These are phyloP conservation scores for Ophiostoma triangulosporum DNA, from an alignment of 2,329 filamentous ascomycete genomes.

Conservation along the genomic window DNA sequence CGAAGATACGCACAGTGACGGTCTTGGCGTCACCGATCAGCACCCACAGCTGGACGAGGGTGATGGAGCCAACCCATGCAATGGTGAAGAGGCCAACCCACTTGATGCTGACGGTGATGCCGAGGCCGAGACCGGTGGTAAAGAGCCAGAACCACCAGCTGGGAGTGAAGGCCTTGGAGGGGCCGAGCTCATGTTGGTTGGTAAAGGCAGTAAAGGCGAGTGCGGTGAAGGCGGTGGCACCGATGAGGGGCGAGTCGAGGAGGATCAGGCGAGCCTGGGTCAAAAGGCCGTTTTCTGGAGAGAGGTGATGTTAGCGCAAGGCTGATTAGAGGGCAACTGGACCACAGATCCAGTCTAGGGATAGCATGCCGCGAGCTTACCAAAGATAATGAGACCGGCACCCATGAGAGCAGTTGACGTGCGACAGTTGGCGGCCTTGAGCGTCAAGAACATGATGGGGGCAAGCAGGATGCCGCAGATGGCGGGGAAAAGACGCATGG, in stretches of 20 bases:
- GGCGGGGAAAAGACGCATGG: slow-evolving; percentile 90
- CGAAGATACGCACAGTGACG: slow-evolving; percentile 72
- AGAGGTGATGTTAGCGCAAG: background rate
- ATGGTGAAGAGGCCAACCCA: slow-evolving; percentile 99
- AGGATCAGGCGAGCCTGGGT: slow-evolving; percentile 93
- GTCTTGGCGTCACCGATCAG: slow-evolving; percentile 79
- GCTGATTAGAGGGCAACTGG: background rate
- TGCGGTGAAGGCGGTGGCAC: slow-evolving; percentile 83
- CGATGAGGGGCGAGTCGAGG: slow-evolving; percentile 86
- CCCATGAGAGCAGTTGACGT: slow-evolving; percentile 75
- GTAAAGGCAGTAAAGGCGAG: slow-evolving; percentile 86
- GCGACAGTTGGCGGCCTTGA: slow-evolving; percentile 82
- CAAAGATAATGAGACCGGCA: slow-evolving; percentile 78
- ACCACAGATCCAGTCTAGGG: too few species aligned
- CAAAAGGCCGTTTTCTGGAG: slow-evolving; percentile 77
- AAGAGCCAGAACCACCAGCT: slow-evolving; percentile 98
- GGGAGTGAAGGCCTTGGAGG: slow-evolving; percentile 70
- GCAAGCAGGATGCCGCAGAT: slow-evolving; percentile 78
- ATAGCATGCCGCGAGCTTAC: slow-evolving; percentile 36
- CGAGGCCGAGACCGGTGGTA: slow-evolving; percentile 74
- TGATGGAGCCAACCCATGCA: slow-evolving; percentile 90
- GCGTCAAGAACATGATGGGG: slow-evolving; percentile 84
- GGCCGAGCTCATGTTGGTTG: slow-evolving; percentile 92
- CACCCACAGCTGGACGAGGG: slow-evolving; percentile 85
- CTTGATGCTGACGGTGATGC: slow-evolving; percentile 88